Evolutionary conservation across 2,329 filamentous ascomycete species (phyloP).

Genomic region (Phaeosphaeriaceae sp.): DNA sequence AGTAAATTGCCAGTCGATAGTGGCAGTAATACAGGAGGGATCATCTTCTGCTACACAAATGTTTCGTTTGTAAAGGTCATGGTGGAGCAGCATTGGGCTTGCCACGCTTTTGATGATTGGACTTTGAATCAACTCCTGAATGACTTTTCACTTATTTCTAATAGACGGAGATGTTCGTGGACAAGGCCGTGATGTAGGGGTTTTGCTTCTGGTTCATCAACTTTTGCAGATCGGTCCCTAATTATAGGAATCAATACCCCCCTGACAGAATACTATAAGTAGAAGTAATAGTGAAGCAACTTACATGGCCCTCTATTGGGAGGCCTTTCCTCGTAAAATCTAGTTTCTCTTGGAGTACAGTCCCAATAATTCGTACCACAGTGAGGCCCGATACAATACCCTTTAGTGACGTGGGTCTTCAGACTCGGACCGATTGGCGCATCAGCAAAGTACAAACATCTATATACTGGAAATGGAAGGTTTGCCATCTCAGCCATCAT

Average conservation of each 20-base stretch:
- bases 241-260: slow-evolving; percentile 12
- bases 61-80: slow-evolving; percentile 51
- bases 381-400: slow-evolving; percentile 37
- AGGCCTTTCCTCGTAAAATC: slow-evolving; percentile 37
- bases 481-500: slow-evolving; percentile 35
- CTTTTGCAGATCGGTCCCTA: slow-evolving; percentile 43
- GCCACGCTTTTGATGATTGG: slow-evolving; percentile 32
- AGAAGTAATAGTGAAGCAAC: slow-evolving; percentile 13
- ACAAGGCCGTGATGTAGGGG: slow-evolving; percentile 43
- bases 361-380: slow-evolving; percentile 35
- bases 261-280: too few relatives aligned
- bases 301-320: slow-evolving; percentile 49
- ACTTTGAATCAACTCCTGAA: slow-evolving; percentile 35
- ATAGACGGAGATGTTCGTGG: slow-evolving; percentile 39
- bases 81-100: slow-evolving; percentile 46
- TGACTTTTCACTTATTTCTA: slow-evolving; percentile 35
- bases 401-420: slow-evolving; percentile 14
- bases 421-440: slow-evolving; percentile 9
- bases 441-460: slow-evolving; percentile 36
- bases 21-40: slow-evolving; percentile 43
- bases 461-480: slow-evolving; percentile 45
- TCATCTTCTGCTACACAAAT: slow-evolving; percentile 50
- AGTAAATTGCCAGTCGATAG: slow-evolving; percentile 52
- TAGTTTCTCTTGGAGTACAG: slow-evolving; percentile 33
- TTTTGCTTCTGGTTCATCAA: slow-evolving; percentile 16